These are phyloP conservation scores for Corymbia maculata DNA, from an alignment of 345 rosid genomes.

Conservation along the genomic window DNA sequence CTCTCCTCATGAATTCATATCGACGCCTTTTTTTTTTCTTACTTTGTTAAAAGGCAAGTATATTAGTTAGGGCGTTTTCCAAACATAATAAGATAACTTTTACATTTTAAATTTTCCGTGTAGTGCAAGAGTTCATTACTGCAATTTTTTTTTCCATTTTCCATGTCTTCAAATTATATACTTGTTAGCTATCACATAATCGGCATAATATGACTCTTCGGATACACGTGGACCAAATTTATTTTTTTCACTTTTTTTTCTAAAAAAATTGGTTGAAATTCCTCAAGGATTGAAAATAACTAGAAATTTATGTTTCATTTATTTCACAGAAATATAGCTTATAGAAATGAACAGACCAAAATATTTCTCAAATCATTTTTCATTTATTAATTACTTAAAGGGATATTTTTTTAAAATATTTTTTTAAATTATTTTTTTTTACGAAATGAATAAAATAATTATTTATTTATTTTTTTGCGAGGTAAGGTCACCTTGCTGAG, in stretches of 20 bases:
- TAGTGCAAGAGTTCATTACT: background rate
- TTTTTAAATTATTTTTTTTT: background rate
- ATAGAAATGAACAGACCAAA: fast-evolving
- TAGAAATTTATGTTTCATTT: background rate
- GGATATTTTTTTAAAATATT: background rate
- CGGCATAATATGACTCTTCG: background rate
- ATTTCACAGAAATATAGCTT: background rate
- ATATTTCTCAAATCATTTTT: fast-evolving
- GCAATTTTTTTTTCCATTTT: background rate
- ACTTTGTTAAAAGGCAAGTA: background rate
- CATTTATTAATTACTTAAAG: background rate
- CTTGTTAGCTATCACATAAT: background rate
- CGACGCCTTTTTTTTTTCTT: background rate
- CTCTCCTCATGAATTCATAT: background rate
- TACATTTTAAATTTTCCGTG: background rate
- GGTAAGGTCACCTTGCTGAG: background rate
- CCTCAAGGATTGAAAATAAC: background rate
- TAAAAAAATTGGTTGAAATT: background rate
- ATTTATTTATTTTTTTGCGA: background rate
- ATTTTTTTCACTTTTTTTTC: background rate
- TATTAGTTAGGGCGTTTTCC: background rate
- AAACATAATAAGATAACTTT: background rate
- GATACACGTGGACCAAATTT: too few species aligned
- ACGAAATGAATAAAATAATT: background rate
- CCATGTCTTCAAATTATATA: background rate